Base-by-base conservation (phyloP, 768 basidiomycete species). In the Termitomyces heimii region DNA sequence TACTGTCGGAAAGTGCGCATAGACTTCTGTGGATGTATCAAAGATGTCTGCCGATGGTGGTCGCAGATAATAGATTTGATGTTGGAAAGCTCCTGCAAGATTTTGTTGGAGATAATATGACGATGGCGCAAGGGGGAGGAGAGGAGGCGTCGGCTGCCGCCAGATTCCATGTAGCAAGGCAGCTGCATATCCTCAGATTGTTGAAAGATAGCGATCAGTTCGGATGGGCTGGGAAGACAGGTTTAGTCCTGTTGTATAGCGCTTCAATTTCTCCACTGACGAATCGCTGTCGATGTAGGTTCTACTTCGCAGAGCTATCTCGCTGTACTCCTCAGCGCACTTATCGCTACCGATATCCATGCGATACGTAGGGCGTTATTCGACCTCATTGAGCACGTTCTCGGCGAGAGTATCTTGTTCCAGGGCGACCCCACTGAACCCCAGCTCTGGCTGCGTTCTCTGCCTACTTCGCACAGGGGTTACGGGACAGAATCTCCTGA, bases 1-100 rank as follows among this genome's bases (percentile, higher is more conserved):
- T 98, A 60, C 72, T 97, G 29, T 81, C 86, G 0, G 95, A 98
- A 72, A 80, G 82, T 50, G 84, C 94, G 1, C 84, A 94, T 62
- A 71, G 94, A 28, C 69, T 98, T 42, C 73, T 97, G 58, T 89
- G 88, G 82, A 76, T 95, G 50, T 98, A 97, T 67, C 91, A 96
- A 63, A 77, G 77, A 24, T 85, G 83, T 58, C 69, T 95, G 29
- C 91, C 93, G 0, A 74, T 79, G 1, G 71, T 92, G 1, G 86
- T 90, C 4, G 82, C 84, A 0, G 93, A 94, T 67, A 84, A 84
- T 28, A 77, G 85, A 50, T 98, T 95, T 63, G 95, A 98, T 68
- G 83, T 88, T 37, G 92, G 92, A 2, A 92, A 92, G 68, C 66
- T 95, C 22, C 70, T 94, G 29, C 75, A 75, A 55, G 73, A 76